Conservation (phyloP, 2,329 filamentous ascomycete species). For the Curvularia sp. region DNA sequence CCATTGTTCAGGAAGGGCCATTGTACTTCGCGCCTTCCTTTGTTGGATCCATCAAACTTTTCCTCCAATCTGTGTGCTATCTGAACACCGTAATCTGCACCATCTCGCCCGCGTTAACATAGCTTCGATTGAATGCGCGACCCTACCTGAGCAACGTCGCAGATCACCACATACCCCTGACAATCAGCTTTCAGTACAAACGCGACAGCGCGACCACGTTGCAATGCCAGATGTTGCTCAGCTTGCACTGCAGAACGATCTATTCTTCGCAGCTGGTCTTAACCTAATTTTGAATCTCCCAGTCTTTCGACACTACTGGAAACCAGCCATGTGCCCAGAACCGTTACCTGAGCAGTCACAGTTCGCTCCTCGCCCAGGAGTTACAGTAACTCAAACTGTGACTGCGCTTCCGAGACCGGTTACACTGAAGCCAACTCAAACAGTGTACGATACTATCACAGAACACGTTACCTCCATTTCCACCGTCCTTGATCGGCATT, state of each 20-base stretch:
- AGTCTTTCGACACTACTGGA: neutral
- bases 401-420: slow-evolving; percentile 1
- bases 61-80: too few relatives aligned
- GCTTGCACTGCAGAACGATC: slow-evolving; percentile 1
- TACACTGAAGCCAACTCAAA: neutral
- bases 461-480: slow-evolving; percentile 3
- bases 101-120: neutral
- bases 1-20: neutral
- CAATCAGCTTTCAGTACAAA: neutral
- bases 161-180: neutral
- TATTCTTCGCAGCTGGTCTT: neutral
- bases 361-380: neutral
- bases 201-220: neutral
- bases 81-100: neutral
- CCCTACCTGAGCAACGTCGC: neutral
- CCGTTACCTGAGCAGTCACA: neutral
- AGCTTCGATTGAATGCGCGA: neutral
- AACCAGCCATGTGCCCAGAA: neutral
- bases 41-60: neutral
- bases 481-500: neutral
- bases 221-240: neutral
- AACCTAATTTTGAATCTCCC: neutral
- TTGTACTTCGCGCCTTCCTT: neutral
- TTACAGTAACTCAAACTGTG: neutral
- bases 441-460: slow-evolving; percentile 3